Evolutionary conservation across 441 rosid species (phyloP).

Genomic region (Kokia cookei): DNA sequence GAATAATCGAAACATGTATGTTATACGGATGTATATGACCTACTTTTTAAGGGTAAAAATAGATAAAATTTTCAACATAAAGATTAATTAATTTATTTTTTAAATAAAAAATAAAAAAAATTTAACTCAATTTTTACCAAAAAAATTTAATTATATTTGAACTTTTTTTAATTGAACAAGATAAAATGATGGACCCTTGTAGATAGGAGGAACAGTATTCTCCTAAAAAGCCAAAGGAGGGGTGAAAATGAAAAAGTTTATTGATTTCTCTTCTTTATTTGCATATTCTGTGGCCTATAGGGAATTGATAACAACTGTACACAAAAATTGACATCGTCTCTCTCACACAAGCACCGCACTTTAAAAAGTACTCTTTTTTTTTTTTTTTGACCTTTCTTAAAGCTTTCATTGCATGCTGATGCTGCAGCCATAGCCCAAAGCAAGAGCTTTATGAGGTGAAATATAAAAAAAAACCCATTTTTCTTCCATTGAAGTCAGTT

Average conservation of each 20-base stretch:
- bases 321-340: background rate
- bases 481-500: background rate
- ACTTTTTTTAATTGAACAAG: too few species aligned
- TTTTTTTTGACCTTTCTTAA: background rate
- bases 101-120: too few species aligned
- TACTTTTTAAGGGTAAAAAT: too few species aligned
- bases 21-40: rapidly evolving
- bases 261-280: background rate
- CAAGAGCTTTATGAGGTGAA: background rate
- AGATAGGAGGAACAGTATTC: background rate
- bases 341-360: background rate
- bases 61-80: rapidly evolving
- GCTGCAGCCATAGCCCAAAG: background rate
- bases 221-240: background rate
- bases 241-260: background rate
- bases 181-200: background rate
- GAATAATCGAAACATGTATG: rapidly evolving
- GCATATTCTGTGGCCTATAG: conserved; percentile 6
- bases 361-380: background rate
- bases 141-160: too few species aligned
- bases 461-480: background rate
- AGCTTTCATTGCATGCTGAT: background rate
- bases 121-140: too few species aligned
- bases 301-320: background rate
- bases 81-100: too few species aligned